Conservation (phyloP, 148 eudicot genomes). For the Polygonum aviculare region DNA sequence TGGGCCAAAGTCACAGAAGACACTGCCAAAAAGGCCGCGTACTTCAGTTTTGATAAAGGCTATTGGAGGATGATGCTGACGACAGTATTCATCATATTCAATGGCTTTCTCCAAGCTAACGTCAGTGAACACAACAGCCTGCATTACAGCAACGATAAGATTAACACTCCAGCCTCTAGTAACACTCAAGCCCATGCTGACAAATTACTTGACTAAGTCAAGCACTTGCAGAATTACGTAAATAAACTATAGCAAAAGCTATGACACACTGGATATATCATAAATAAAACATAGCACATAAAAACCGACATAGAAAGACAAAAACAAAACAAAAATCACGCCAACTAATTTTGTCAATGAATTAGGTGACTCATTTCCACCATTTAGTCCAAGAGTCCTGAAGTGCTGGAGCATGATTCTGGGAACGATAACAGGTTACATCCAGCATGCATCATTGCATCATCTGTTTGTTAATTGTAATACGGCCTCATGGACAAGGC, state of each 20-base stretch:
- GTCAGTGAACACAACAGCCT: conserved; percentile 43
- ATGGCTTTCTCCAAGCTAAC: conserved; percentile 34
- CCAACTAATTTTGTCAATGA: neutral
- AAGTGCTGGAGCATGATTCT: neutral
- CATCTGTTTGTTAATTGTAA: neutral
- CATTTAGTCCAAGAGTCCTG: neutral
- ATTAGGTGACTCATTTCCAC: neutral
- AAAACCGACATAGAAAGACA: neutral
- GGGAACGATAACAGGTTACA: neutral
- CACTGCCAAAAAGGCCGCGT: conserved; percentile 40
- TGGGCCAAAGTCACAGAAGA: conserved; percentile 44
- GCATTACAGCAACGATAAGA: conserved; percentile 10
- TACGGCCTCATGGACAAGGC: neutral
- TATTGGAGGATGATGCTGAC: conserved; percentile 35
- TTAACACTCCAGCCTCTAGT: neutral
- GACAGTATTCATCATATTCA: conserved; percentile 39
- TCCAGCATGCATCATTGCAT: neutral
- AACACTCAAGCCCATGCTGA: neutral
- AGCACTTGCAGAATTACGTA: neutral
- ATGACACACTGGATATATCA: neutral
- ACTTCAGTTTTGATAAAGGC: conserved; percentile 44
- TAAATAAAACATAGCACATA: neutral
- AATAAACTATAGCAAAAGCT: neutral
- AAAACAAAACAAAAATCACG: neutral
- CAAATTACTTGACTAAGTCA: neutral